Percentiles rank a stretch among this genome's conserved stretches.
phyloP scores from a whole-genome alignment of 345 rosid species.

The Euphorbia pulcherrima region DNA sequence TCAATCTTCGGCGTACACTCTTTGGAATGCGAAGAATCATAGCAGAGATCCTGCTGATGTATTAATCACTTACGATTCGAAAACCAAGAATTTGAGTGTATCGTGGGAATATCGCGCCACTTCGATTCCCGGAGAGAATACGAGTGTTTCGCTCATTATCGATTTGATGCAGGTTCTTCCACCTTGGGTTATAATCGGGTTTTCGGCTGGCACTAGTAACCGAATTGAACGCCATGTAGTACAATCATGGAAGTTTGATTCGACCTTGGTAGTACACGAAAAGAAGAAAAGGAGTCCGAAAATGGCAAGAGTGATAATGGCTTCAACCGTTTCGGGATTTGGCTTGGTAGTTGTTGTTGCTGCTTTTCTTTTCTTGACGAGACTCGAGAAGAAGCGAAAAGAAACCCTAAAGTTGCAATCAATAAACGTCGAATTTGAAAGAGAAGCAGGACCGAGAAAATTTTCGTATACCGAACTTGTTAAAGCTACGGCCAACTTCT shows the following conservation, averaged over 20 bases:
- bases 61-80: background rate
- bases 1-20: background rate
- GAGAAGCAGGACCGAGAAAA: conserved; percentile 37
- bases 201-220: conserved; percentile 1
- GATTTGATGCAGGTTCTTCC: conserved; percentile 1
- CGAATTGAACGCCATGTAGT: conserved; percentile 2
- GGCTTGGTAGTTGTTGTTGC: conserved; percentile 9
- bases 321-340: conserved; percentile 12
- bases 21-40: background rate
- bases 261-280: conserved; percentile 19
- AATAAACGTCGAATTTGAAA: conserved; percentile 39
- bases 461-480: conserved; percentile 31
- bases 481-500: conserved; percentile 35
- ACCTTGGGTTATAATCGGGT: background rate
- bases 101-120: conserved; percentile 7
- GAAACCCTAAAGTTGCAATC: background rate
- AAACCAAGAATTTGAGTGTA: background rate
- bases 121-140: background rate
- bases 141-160: conserved; percentile 1
- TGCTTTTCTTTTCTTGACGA: conserved; percentile 12
- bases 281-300: conserved; percentile 6
- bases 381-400: conserved; percentile 18
- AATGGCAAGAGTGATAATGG: conserved; percentile 15
- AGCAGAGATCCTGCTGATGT: background rate
- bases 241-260: conserved; percentile 5